A percentile compares a stretch with the other conserved stretches of the same genome.
These are phyloP conservation scores for Porphyrellus cyaneotinctus DNA, from an alignment of 768 basidiomycete genomes.

Conservation along the genomic window DNA sequence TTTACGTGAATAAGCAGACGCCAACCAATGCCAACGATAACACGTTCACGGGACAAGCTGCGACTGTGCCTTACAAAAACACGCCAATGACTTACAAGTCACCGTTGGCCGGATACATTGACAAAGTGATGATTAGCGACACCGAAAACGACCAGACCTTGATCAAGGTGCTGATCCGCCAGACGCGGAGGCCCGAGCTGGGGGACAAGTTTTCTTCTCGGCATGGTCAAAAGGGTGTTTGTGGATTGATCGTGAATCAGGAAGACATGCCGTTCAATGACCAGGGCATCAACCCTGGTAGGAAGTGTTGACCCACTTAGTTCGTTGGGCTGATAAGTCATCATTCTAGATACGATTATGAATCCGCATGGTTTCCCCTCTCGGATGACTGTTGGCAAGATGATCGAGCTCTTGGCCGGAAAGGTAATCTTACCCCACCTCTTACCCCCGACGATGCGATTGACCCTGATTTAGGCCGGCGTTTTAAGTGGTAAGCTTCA, in stretches of 20 bases:
- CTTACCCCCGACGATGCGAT: constrained; percentile 1
- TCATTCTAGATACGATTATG: constrained; percentile 89
- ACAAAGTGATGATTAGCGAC: constrained; percentile 97
- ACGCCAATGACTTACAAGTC: constrained; percentile 91
- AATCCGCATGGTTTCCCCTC: constrained; percentile 99
- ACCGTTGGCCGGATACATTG: constrained; percentile 89
- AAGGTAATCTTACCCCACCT: constrained; percentile 50
- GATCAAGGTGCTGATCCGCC: constrained; percentile 95
- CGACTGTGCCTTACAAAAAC: constrained; percentile 85
- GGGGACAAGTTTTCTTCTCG: constrained; percentile 98
- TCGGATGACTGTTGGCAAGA: constrained; percentile 99
- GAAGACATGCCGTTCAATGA: constrained; percentile 99
- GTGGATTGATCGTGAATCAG: constrained; percentile 97
- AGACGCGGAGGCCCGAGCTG: constrained; percentile 92
- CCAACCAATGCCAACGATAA: constrained; percentile 94
- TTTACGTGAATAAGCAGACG: constrained; percentile 96
- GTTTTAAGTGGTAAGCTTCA: constrained; percentile 86
- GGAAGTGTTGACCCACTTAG: constrained; percentile 14
- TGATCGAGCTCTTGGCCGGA: constrained; percentile 96
- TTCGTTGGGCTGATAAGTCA: constrained; percentile 9
- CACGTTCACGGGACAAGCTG: constrained; percentile 78
- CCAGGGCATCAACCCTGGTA: constrained; percentile 90
- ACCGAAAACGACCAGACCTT: constrained; percentile 95
- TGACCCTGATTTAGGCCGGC: constrained; percentile 59
- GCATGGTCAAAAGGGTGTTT: constrained; percentile 99